Evolutionary conservation across 1,139 yeast species (phyloP), one percentile per base, ranked within the genome.

Genomic region (Saccharomyces pastorianus): DNA sequence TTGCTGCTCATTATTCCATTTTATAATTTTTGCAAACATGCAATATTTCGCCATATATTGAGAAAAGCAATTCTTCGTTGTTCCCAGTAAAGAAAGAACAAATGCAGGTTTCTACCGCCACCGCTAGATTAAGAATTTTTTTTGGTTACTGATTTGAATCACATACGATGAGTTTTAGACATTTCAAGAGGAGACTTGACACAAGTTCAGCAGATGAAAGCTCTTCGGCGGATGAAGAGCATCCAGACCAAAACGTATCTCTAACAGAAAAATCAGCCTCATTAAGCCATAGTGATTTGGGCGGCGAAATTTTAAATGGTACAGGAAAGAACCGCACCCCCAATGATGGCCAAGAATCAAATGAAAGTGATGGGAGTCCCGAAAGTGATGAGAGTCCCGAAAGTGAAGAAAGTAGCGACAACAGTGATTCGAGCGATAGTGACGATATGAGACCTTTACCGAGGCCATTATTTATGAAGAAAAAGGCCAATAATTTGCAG

Each of bases 401-500:
- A 38, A 34, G 48, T 46, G 49, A 38, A 14, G 51, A 54, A 27
- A 55, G 51, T 41, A 46, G 48, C 38, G 56, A 52, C 2, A 47
- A 42, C 47, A 53, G 53, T 3, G 52, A 49, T 46, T 55, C 53
- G 11, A 52, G 53, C 48, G 56, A 57, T 20, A 59, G 60, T 47
- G 59, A 58, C 29, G 58, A 56, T 31, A 58, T 56, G 8, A 53
- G 59, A 4, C 52, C 49, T 11, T 55, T 66, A 8, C 64, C 61
- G 46, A 63, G 62, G 49, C 71, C 71, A n/a, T 57, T 63, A 2
- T 63, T 66, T 26, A 47, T 66, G 20, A 62, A 61, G 48, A 61
- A 52, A 42, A 26, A 32, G 9, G 9, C 23, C 8, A 20, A 38
- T 17, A 38, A 9, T 2, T 6, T 4, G 13, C 44, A 38, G 9